Evolutionary conservation across 352 stramenopile genomes (phyloP), one percentile per base, ranked within the genome.

Genomic region (Phytophthora aleatoria): DNA sequence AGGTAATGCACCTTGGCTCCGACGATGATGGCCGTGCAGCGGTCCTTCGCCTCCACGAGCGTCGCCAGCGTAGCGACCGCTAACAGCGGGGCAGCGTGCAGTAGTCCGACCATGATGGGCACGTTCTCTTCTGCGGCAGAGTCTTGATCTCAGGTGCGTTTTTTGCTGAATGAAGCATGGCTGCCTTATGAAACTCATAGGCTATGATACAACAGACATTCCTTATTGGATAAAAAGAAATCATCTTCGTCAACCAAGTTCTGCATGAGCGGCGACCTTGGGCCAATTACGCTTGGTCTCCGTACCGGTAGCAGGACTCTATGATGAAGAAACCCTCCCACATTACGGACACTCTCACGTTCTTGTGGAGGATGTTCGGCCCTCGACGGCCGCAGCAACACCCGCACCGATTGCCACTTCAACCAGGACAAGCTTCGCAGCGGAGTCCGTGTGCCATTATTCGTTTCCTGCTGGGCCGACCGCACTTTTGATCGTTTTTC

Each of bases 21-120:
- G 13, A 94, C 83, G 58, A 94, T 67, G 70, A 94, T 92, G 43
- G 85, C 80, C 0, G 85, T 94, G 75, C 85, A 94, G 35, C 81
- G 79, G 50, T 94, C 85, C 42, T 87, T 75, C 6, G 69, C 73
- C 42, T 69, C 49, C 15, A 49, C 55, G 9, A 48, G 12, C 26
- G 57, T 38, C 28, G 45, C 48, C 16, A 66, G 45, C 50, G 50
- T 55, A 16, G 61, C 69, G 26, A 85, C 35, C 42, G 54, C 61
- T 41, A 41, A n/a, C 35, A 68, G 24, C 10, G 56, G 20, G 3
- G 43, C 26, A 5, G 39, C n/a, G 6, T 39, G 43, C 50, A 55
- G 24, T 9, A 31, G 49, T 50, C 36, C 35, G 35, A 54, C 41
- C 61, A 74, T 74, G 16, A 5, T 33, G 41, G 33, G 33, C 8